phyloP scores from a whole-genome alignment of 768 basidiomycete species.

The Polyporus arcularius region DNA sequence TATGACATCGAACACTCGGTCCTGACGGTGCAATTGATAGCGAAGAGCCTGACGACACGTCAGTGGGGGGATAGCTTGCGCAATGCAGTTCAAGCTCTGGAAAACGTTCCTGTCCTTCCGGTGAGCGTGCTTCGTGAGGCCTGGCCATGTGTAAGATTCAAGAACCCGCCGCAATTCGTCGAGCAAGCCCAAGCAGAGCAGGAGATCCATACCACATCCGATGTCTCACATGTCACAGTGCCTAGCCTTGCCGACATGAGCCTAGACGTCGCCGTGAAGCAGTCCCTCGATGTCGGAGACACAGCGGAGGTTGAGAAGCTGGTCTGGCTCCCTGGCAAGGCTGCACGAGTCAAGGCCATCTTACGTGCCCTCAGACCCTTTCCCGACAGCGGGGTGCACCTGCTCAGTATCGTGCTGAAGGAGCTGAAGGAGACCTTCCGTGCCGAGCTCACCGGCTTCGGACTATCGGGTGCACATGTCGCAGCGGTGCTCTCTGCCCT shows the following conservation, averaged over 20 bases:
- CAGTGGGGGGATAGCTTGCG: too few species aligned
- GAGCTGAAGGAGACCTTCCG: constrained; percentile 5
- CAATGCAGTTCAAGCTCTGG: not conserved
- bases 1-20: not conserved
- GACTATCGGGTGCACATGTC: constrained; percentile 30
- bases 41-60: not conserved
- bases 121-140: not conserved
- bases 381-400: constrained; percentile 28
- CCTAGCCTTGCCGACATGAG: constrained; percentile 28
- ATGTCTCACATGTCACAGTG: not conserved
- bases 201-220: too few species aligned
- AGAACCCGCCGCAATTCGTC: too few species aligned
- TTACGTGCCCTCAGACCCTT: constrained; percentile 27
- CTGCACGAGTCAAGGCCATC: constrained; percentile 17
- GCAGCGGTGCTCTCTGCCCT: constrained; percentile 13
- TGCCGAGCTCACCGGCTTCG: constrained; percentile 29
- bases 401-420: constrained; percentile 26
- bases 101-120: not conserved
- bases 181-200: not conserved
- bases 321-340: constrained; percentile 34
- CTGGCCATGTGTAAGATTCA: not conserved
- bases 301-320: constrained; percentile 29
- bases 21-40: not conserved
- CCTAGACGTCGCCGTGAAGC: constrained; percentile 29
- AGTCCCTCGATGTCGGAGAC: constrained; percentile 27